Conservation (phyloP, 371 early-diverging fungal genomes). For the Encephalitozoon intestinalis region DNA sequence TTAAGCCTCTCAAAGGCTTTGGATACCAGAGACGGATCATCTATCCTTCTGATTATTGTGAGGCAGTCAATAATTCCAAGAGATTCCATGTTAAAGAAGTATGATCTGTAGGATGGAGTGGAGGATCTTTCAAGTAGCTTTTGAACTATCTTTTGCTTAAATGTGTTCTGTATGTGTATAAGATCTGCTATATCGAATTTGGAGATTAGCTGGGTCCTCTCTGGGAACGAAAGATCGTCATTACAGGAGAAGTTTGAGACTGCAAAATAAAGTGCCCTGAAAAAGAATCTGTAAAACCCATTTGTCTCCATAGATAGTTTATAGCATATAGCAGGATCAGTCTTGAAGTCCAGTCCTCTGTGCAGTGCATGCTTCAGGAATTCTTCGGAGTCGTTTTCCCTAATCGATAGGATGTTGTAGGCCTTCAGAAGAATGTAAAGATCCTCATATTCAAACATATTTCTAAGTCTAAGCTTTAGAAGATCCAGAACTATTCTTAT, state of each 20-base stretch:
- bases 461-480: background rate
- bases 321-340: background rate
- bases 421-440: constrained; percentile 19
- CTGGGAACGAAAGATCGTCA: background rate
- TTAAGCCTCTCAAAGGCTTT: background rate
- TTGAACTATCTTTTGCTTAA: background rate
- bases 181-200: background rate
- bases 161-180: constrained; percentile 2
- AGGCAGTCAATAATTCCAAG: constrained; percentile 5
- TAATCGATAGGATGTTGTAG: constrained; percentile 11
- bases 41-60: constrained; percentile 8
- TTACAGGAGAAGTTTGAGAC: background rate
- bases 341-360: background rate
- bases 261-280: background rate
- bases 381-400: background rate
- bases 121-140: background rate
- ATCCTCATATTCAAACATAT: constrained; percentile 1
- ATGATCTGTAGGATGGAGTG: background rate
- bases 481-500: constrained; percentile 4
- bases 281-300: constrained; percentile 11
- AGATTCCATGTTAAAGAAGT: background rate
- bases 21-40: background rate
- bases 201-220: background rate
- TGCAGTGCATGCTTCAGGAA: constrained; percentile 3
- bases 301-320: background rate